Percentiles rank a stretch among this genome's conserved stretches.
These are phyloP conservation scores for Sporothrix protearum DNA, from an alignment of 2,329 filamentous ascomycete genomes.

Conservation along the genomic window DNA sequence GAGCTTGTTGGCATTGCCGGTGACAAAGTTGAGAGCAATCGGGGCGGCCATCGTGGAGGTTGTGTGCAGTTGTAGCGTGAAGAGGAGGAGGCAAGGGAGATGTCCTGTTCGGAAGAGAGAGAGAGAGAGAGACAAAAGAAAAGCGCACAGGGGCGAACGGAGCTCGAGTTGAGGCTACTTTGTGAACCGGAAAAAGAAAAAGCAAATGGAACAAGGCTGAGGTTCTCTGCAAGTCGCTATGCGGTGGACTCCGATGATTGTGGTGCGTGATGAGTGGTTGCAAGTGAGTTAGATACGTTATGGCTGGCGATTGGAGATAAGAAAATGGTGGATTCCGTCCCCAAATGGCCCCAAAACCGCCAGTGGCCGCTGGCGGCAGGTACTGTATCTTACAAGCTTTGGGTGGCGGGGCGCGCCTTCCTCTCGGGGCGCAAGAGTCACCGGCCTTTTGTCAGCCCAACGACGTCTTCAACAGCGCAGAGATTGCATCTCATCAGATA, in stretches of 20 bases:
- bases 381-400: background rate
- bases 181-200: background rate
- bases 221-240: background rate
- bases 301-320: background rate
- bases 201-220: background rate
- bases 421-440: no score
- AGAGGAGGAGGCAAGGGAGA: background rate
- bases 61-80: background rate
- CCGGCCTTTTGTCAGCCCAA: slow-evolving; percentile 6
- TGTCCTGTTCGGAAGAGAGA: background rate
- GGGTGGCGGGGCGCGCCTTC: background rate
- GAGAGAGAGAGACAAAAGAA: background rate
- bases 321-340: background rate
- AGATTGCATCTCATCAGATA: background rate
- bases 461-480: background rate
- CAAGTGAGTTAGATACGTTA: background rate
- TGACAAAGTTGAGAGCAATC: slow-evolving; percentile 79
- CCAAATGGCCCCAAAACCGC: background rate
- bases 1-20: slow-evolving; percentile 92
- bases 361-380: background rate
- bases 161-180: background rate
- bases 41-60: slow-evolving; percentile 38
- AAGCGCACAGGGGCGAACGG: no score
- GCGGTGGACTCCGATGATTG: background rate
- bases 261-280: background rate